Percentiles rank a stretch among this genome's conserved stretches.
Conservation (phyloP, 192 early-diverging fungal genomes). For the Powellomyces hirtus region DNA sequence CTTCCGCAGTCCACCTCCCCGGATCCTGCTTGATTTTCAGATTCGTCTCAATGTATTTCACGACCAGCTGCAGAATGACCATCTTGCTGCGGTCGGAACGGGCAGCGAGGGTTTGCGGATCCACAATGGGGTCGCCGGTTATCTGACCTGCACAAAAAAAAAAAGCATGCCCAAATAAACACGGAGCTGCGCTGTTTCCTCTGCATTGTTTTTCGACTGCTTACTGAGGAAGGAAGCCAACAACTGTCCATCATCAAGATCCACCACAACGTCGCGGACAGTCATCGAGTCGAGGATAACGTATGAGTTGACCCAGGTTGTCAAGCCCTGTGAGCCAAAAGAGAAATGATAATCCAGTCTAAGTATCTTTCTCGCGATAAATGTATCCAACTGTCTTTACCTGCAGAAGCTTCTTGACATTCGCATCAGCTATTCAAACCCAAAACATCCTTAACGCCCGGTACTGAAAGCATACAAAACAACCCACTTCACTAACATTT, state of each 20-base stretch:
- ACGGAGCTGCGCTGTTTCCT: no score
- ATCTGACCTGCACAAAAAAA: constrained; percentile 19
- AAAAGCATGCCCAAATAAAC: neutral
- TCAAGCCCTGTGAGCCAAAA: constrained; percentile 21
- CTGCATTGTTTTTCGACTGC: neutral
- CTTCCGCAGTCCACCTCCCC: constrained; percentile 27
- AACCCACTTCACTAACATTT: neutral
- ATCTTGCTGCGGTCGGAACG: constrained; percentile 21
- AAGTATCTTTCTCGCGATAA: neutral
- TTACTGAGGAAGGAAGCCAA: constrained; percentile 27
- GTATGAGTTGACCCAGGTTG: constrained; percentile 31
- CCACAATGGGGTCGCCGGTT: constrained; percentile 21
- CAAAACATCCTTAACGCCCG: neutral
- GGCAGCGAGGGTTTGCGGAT: constrained; percentile 21
- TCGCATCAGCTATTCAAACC: constrained; percentile 11
- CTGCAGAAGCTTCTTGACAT: constrained; percentile 18
- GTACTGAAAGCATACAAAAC: neutral
- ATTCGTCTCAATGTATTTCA: constrained; percentile 24
- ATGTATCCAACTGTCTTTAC: neutral
- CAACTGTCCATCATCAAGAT: constrained; percentile 26
- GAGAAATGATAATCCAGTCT: neutral
- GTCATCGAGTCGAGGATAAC: constrained; percentile 14
- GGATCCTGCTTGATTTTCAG: constrained; percentile 20
- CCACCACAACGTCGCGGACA: constrained; percentile 25
- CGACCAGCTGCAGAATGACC: constrained; percentile 20